Evolutionary conservation across 2,329 filamentous ascomycete species (phyloP).

Genomic region (Fusarium sp.): DNA sequence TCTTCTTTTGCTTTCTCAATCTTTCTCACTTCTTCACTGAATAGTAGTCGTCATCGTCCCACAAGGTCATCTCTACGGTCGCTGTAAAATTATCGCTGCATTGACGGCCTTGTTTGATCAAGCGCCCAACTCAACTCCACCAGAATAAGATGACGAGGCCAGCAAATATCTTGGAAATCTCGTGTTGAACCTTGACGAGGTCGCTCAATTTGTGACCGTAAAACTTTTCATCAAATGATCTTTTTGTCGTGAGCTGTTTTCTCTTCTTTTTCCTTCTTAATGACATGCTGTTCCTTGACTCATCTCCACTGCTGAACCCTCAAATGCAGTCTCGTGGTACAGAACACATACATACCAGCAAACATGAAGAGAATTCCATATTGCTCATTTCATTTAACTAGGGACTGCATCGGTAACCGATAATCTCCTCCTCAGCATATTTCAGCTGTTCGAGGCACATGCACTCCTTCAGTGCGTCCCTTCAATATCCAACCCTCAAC

Average conservation of each 20-base stretch:
- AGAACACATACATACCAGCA: conserved; percentile 20
- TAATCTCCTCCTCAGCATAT: neutral
- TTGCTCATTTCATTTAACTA: conserved; percentile 7
- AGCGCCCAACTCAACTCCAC: conserved; percentile 31
- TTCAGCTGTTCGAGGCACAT: neutral
- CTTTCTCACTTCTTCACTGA: neutral
- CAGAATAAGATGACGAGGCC: conserved; percentile 8
- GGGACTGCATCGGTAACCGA: conserved; percentile 18
- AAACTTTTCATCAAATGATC: neutral
- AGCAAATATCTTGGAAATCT: conserved; percentile 5
- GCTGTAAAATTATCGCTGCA: conserved; percentile 21
- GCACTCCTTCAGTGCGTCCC: neutral
- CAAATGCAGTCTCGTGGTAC: conserved; percentile 10
- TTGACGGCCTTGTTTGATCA: conserved; percentile 36
- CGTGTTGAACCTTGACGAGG: neutral
- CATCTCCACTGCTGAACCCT: neutral
- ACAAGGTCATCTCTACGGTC: conserved; percentile 29
- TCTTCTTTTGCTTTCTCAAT: neutral
- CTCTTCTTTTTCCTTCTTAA: neutral
- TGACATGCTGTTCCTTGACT: neutral
- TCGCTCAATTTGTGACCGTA: neutral
- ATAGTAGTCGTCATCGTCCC: conserved; percentile 28
- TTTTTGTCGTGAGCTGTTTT: neutral
- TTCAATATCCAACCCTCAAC: conserved; percentile 17
- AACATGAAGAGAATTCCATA: conserved; percentile 9